Evolutionary conservation across 2,329 filamentous ascomycete genomes (phyloP).

Genomic region (Septoria petroselini): DNA sequence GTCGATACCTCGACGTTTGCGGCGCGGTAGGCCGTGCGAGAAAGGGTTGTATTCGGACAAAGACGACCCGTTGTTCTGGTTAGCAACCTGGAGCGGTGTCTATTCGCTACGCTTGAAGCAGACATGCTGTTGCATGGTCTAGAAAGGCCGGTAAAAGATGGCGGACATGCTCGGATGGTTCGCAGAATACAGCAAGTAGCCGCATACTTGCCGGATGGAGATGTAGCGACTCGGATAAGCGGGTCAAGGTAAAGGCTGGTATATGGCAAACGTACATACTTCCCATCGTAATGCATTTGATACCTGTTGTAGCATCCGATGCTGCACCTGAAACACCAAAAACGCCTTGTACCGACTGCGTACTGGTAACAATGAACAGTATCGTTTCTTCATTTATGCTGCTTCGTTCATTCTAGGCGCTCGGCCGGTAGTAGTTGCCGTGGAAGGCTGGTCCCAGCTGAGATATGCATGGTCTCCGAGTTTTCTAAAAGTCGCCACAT

Average conservation of each 20-base stretch:
- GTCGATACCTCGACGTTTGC: slow-evolving; percentile 18
- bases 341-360: slow-evolving; percentile 21
- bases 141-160: neutral
- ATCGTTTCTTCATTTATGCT: slow-evolving; percentile 25
- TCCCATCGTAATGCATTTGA: slow-evolving; percentile 15
- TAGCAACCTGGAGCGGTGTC: neutral
- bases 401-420: slow-evolving; percentile 35
- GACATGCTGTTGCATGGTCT: neutral
- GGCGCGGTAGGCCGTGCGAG: slow-evolving; percentile 5
- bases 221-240: neutral
- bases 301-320: slow-evolving; percentile 17
- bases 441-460: slow-evolving; percentile 77
- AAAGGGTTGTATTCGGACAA: slow-evolving; percentile 9
- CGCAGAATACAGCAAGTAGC: neutral
- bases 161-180: neutral
- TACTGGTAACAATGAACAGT: slow-evolving; percentile 26
- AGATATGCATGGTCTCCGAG: slow-evolving; percentile 96
- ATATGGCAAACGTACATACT: slow-evolving; percentile 11
- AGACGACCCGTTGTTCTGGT: slow-evolving; percentile 7
- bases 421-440: slow-evolving; percentile 52
- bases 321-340: slow-evolving; percentile 24
- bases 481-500: slow-evolving; percentile 60
- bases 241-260: slow-evolving; percentile 4
- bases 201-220: neutral
- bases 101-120: slow-evolving; percentile 9